Evolutionary conservation across 495 filamentous ascomycete genomes (phyloP), one percentile per base, ranked within the genome.

Genomic region (Penicillium cataractarum): DNA sequence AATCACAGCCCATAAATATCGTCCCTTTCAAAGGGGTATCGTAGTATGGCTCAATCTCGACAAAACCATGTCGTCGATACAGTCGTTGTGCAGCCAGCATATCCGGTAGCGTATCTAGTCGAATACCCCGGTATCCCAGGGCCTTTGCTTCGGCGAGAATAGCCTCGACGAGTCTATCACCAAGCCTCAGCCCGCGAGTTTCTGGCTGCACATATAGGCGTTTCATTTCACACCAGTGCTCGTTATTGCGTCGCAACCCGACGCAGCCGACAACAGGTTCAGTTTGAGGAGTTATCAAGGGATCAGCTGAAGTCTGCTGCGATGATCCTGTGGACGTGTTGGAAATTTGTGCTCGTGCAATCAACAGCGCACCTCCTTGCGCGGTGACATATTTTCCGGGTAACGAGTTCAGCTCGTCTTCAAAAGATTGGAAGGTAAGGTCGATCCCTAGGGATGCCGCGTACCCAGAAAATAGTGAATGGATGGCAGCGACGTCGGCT

Each of bases 221-320:
- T 66, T 89, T 88, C 79, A 88, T 82, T 61, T 89, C 86, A 70
- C 84, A 86, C 67, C 68, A 78, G n/a, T 60, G 55, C 19, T 65
- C 63, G 0, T 63, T 26, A 35, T 55, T 67, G 1, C 46, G 27
- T 3, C 65, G 62, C 9, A 69, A 52, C 2, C 80, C 84, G 6
- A 86, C 80, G 60, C 84, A 87, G 7, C 85, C 85, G 3, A 87
- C 65, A 0, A 78, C 67, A 32, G 61, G 3, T 6, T 49, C 22
- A 6, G 52, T 32, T 2, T n/a, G 15, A 19, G 10, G 4, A 13
- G 40, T 33, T 52, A n/a, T 24, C 9, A 4, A 21, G 3, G 42
- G 8, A 0, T 0, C 8, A 10, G 12, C 19, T 46, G 42, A 22
- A 2, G 42, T 7, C 9, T 50, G 46, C 1, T 24, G 8, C 12